Evolutionary conservation across 495 filamentous ascomycete species (phyloP), one percentile per base, ranked within the genome.

Genomic region (Clohesyomyces aquaticus): DNA sequence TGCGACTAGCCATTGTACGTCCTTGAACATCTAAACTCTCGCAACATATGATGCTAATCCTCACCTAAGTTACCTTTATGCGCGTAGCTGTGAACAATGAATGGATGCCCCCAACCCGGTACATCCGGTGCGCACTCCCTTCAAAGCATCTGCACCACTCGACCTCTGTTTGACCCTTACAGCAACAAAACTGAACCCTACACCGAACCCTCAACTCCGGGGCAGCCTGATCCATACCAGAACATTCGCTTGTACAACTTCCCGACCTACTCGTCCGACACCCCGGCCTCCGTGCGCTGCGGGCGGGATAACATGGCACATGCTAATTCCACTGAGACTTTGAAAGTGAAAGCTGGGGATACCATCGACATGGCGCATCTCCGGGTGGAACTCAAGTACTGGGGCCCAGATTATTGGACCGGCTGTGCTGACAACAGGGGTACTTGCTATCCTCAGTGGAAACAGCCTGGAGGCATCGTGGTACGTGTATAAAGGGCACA

Each of bases 301-400:
- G 61, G 61, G 14, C 61, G 61, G 27, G 61, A 46, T 19, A 64
- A 64, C 61, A 64, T 64, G 61, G 43, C n/a, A 4, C 61, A 64
- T 41, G 61, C 61, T 19, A n/a, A 4, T 46, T 14, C 19, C 26
- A 64, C 61, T 6, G 61, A 64, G 19, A 32, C 49, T 27, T 46
- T 64, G 3, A 56, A 21, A 3, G 42, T 64, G 25, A 57, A 56
- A 25, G 61, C 61, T 1, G 61, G 61, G 4, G 52, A 64, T 8
- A 43, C 14, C 10, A 43, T 64, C 45, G 61, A 58, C 21, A 57
- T 64, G 28, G 61, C 53, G 18, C 53, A 64, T 12, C 51, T 50
- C 42, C 41, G 61, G 22, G 11, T n/a, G n/a, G 51, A 56, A 23
- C 61, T 43, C 16, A 0, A 12, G 4, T 64, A 51, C 25, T 25